phyloP scores from a whole-genome alignment of 2,329 filamentous ascomycete genomes.

The Epichloe scottii region DNA sequence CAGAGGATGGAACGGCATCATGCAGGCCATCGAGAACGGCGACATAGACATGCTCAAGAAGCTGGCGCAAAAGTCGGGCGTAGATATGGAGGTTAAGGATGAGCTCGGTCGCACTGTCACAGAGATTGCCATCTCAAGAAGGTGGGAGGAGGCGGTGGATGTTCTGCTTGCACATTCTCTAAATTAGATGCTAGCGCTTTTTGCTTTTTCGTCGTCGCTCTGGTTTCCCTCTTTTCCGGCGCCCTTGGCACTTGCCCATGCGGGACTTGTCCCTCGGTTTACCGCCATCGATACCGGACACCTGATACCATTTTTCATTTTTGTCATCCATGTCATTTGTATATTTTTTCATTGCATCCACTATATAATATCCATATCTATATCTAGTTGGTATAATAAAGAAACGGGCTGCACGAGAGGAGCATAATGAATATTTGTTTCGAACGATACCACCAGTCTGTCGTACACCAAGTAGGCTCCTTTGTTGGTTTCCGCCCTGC shows the following conservation, averaged over 20 bases:
- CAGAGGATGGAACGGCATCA: conserved; percentile 52
- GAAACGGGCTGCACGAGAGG: too few relatives aligned
- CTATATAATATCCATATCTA: too few relatives aligned
- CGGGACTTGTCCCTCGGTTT: too few relatives aligned
- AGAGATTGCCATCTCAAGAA: conserved; percentile 44
- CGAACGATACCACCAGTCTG: too few relatives aligned
- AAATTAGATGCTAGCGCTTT: background rate
- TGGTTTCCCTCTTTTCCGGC: background rate
- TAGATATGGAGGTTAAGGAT: conserved; percentile 39
- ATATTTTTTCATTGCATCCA: too few relatives aligned
- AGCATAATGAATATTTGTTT: too few relatives aligned
- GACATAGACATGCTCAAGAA: conserved; percentile 41
- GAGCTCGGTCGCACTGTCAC: conserved; percentile 41
- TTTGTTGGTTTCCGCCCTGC: too few relatives aligned
- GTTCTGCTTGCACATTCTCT: conserved; percentile 30
- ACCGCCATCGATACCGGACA: too few relatives aligned
- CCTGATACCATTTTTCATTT: background rate
- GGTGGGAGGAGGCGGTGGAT: conserved; percentile 44
- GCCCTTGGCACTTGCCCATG: too few relatives aligned
- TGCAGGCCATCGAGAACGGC: conserved; percentile 54
- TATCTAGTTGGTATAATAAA: too few relatives aligned
- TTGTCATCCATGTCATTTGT: background rate
- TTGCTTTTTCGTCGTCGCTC: background rate
- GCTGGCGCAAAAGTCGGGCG: conserved; percentile 34
- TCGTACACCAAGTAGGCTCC: too few relatives aligned